Conservation (phyloP, 2,329 filamentous ascomycete species). For the Westerdykella sp. region DNA sequence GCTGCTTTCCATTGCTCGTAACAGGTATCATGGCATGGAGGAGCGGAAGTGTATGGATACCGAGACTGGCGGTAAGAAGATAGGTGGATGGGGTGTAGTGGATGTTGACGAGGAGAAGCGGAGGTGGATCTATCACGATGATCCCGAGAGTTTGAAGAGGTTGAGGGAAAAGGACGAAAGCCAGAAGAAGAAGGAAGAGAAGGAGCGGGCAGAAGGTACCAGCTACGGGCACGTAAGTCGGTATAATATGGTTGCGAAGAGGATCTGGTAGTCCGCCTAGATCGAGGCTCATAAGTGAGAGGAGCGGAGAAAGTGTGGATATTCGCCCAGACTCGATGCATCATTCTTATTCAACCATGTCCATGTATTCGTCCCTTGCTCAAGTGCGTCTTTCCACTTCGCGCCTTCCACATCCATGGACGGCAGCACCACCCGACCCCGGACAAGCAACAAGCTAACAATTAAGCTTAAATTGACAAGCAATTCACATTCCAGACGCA, state of each 20-base stretch:
- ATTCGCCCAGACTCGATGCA: no score
- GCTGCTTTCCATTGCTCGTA: constrained; percentile 70
- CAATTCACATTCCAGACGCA: constrained; percentile 3
- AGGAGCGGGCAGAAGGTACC: constrained; percentile 45
- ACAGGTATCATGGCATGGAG: constrained; percentile 77
- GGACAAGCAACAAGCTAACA: no score
- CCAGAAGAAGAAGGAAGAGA: constrained; percentile 54
- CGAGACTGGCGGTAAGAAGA: constrained; percentile 65
- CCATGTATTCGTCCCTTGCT: no score
- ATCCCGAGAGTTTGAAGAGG: constrained; percentile 61
- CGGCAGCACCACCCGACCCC: no score
- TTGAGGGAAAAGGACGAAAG: constrained; percentile 58
- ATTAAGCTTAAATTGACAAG: no score
- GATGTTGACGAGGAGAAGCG: constrained; percentile 86
- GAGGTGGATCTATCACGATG: constrained; percentile 80
- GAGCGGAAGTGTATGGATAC: constrained; percentile 51
- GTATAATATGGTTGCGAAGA: constrained; percentile 94
- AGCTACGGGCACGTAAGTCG: constrained; percentile 64
- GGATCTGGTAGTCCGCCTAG: constrained; percentile 68
- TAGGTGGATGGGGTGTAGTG: constrained; percentile 77
- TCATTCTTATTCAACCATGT: no score
- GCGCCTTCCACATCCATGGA: no score
- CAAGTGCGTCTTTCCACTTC: no score
- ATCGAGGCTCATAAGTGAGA: no score
- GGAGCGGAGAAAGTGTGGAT: no score